phyloP scores from a whole-genome alignment of 2,329 filamentous ascomycete genomes.

The Akanthomyces uredinophilus region DNA sequence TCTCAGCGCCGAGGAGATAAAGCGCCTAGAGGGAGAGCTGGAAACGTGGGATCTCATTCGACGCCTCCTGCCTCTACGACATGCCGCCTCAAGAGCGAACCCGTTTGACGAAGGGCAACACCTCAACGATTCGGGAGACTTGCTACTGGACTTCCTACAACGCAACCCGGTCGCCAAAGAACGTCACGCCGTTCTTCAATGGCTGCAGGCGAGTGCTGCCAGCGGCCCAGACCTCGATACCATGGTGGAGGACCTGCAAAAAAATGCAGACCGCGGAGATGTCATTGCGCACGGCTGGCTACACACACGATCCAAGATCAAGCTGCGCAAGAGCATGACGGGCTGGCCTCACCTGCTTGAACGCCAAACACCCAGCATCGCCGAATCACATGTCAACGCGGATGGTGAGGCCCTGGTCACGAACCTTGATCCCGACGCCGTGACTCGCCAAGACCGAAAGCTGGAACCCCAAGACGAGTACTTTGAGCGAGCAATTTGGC shows the following conservation, averaged over 20 bases:
- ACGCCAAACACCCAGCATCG: slow-evolving; percentile 52
- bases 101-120: slow-evolving; percentile 24
- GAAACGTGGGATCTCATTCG: slow-evolving; percentile 87
- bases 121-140: slow-evolving; percentile 19
- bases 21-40: slow-evolving; percentile 70
- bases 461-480: slow-evolving; percentile 80
- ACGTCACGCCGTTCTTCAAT: slow-evolving; percentile 74
- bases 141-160: slow-evolving; percentile 69
- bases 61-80: slow-evolving; percentile 66
- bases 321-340: slow-evolving; percentile 77
- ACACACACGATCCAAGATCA: slow-evolving; percentile 84
- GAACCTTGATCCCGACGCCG: slow-evolving; percentile 86
- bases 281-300: slow-evolving; percentile 87
- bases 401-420: slow-evolving; percentile 67
- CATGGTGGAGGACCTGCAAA: slow-evolving; percentile 69
- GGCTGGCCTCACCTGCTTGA: slow-evolving; percentile 62
- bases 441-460: slow-evolving; percentile 69
- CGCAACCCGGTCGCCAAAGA: slow-evolving; percentile 70
- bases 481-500: slow-evolving; percentile 87
- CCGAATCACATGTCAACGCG: slow-evolving; percentile 51
- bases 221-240: slow-evolving; percentile 67
- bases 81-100: slow-evolving; percentile 34
- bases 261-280: slow-evolving; percentile 71
- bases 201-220: slow-evolving; percentile 75
- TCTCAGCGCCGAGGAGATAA: slow-evolving; percentile 23